phyloP scores from a whole-genome alignment of 371 early-diverging fungal genomes.

The Apophysomyces elegans region DNA sequence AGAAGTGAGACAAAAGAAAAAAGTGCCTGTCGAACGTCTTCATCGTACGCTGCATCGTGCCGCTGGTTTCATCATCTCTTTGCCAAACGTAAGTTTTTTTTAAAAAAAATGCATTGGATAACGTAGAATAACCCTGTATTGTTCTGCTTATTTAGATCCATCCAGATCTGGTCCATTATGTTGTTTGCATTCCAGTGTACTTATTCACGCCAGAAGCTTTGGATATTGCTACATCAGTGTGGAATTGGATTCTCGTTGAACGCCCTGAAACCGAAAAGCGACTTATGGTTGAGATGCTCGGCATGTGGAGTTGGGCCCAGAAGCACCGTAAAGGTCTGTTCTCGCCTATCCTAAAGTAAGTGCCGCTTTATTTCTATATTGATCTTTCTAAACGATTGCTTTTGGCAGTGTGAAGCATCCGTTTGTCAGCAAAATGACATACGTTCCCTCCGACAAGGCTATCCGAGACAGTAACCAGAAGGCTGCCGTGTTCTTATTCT shows the following conservation, averaged over 20 bases:
- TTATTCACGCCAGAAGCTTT: constrained; percentile 79
- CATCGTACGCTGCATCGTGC: constrained; percentile 57
- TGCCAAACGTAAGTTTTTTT: constrained; percentile 13
- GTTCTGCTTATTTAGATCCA: constrained; percentile 40
- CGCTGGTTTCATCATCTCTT: constrained; percentile 37
- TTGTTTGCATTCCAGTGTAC: constrained; percentile 89
- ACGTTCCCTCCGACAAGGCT: constrained; percentile 86
- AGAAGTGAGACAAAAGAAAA: constrained; percentile 48
- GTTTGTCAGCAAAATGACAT: constrained; percentile 89
- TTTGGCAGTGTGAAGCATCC: constrained; percentile 71
- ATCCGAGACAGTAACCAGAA: constrained; percentile 65
- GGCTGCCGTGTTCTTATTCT: constrained; percentile 64
- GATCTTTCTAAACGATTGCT: neutral
- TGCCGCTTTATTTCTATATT: constrained; percentile 3
- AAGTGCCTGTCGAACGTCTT: constrained; percentile 52
- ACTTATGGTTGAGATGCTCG: constrained; percentile 80
- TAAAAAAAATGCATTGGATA: neutral
- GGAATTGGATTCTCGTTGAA: constrained; percentile 88
- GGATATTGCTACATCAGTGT: constrained; percentile 79
- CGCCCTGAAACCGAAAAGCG: constrained; percentile 74
- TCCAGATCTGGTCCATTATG: constrained; percentile 74
- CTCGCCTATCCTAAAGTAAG: constrained; percentile 56
- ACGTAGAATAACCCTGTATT: neutral
- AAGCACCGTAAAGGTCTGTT: constrained; percentile 80
- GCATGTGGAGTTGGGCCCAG: constrained; percentile 86